Evolutionary conservation across 208 protist species (phyloP), one percentile per base, ranked within the genome.

Genomic region (Trypanosomatidae sp.): DNA sequence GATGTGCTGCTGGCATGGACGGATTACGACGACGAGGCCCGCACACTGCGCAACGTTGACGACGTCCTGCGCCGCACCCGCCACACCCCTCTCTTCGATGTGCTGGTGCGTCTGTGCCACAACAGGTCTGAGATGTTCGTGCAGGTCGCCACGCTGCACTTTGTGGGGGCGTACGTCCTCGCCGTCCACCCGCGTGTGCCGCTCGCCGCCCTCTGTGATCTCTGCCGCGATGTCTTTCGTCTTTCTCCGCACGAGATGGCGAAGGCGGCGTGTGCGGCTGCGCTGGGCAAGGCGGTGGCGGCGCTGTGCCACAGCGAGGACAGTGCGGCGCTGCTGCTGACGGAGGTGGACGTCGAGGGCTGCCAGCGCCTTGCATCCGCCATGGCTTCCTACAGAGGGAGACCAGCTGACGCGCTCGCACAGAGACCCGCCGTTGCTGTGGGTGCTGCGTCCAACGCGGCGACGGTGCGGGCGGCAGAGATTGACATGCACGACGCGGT

Each of bases 181-280:
- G 73, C 84, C 22, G 69, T 86, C 36, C 81, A 86, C 39, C 84
- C 92, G 0, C 86, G 88, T 22, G 85, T 93, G 2, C 76, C 89
- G 17, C 70, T 95, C 6, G 10, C 59, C 28, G 46, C 56, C 0
- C 62, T 86, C 10, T 88, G 83, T 64, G 58, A 69, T 12, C 79
- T 97, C 4, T 89, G 81, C 66, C 68, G 82, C 15, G 92, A 97
- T 68, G 88, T 95, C 19, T 95, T 97, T 80, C 80, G 87, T 0
- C 83, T 88, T 25, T 84, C 89, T 0, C 52, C 53, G 0, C 47
- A 90, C 41, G 88, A 81, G 47, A 96, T 95, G 92, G 84, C 89
- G 28, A 96, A 95, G 76, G 89, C 92, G 47, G 88, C 92, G 1
- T 85, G 84, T 66, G 86, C 92, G 0, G 71, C 92, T 0, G 86